Evolutionary conservation across 371 early-diverging fungal species (phyloP).

Genomic region (Zopfochytrium polystomum): DNA sequence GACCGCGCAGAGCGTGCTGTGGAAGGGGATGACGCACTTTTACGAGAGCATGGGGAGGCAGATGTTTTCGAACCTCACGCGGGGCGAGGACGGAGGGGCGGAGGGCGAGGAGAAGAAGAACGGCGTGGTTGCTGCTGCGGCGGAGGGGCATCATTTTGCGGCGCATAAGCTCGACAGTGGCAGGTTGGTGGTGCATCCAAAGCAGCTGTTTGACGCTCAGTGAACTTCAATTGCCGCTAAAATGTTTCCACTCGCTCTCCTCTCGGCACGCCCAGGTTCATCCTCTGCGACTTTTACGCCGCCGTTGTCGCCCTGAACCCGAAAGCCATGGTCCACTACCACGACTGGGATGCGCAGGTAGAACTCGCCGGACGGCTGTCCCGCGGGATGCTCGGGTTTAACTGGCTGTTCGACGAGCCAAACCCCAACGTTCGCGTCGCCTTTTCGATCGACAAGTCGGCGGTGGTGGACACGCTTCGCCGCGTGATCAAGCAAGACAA

Average conservation of each 20-base stretch:
- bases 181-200: not conserved
- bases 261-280: slow-evolving; percentile 6
- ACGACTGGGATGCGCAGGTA: slow-evolving; percentile 37
- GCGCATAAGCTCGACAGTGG: not conserved
- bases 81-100: not conserved
- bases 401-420: no score
- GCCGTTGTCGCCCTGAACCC: slow-evolving; percentile 29
- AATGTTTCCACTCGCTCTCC: not conserved
- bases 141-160: not conserved
- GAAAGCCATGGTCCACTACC: slow-evolving; percentile 22
- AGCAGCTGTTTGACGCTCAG: not conserved
- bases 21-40: not conserved
- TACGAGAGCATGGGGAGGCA: not conserved
- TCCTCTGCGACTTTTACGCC: slow-evolving; percentile 39
- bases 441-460: no score
- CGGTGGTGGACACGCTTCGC: no score
- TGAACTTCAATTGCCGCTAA: not conserved
- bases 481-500: no score
- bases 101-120: not conserved
- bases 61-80: not conserved
- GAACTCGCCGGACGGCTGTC: slow-evolving; percentile 35
- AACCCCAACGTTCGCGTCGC: no score
- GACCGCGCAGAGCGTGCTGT: not conserved
- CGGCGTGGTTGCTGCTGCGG: not conserved
- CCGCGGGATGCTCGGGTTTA: slow-evolving; percentile 30